Conservation (phyloP, 768 basidiomycete species). For the Termitomyces sp. region DNA sequence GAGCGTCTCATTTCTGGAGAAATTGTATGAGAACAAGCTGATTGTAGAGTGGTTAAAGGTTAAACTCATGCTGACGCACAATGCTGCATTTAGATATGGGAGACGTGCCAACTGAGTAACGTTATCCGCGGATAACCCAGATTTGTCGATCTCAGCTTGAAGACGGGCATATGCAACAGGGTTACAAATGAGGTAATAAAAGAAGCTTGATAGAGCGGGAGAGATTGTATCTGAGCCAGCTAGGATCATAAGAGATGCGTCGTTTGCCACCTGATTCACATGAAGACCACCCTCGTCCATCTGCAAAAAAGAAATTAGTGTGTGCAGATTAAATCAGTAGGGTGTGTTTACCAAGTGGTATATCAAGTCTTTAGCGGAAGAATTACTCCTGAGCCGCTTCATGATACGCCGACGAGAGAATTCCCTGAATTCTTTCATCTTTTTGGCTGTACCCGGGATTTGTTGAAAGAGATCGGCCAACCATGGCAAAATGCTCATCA, state of each 20-base stretch:
- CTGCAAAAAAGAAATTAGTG: neutral
- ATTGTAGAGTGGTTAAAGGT: neutral
- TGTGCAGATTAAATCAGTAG: too few species aligned
- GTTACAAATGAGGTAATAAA: conserved; percentile 12
- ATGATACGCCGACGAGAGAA: neutral
- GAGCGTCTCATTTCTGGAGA: neutral
- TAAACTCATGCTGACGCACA: neutral
- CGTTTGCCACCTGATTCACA: conserved; percentile 14
- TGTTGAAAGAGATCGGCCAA: neutral
- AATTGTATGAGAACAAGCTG: neutral
- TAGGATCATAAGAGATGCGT: conserved; percentile 12
- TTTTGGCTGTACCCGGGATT: neutral
- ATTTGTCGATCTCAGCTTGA: neutral
- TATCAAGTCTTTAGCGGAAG: neutral
- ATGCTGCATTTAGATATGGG: neutral
- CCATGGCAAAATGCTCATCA: neutral
- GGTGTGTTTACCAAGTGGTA: neutral
- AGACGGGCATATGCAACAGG: neutral
- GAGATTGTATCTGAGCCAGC: conserved; percentile 17
- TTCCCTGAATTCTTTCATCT: neutral
- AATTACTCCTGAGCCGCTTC: neutral
- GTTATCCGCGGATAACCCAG: neutral
- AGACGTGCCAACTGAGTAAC: neutral
- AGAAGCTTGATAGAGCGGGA: conserved; percentile 13
- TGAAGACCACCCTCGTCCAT: neutral